Evolutionary conservation across 352 stramenopile genomes (phyloP).

Genomic region (Pythium myriotylum): DNA sequence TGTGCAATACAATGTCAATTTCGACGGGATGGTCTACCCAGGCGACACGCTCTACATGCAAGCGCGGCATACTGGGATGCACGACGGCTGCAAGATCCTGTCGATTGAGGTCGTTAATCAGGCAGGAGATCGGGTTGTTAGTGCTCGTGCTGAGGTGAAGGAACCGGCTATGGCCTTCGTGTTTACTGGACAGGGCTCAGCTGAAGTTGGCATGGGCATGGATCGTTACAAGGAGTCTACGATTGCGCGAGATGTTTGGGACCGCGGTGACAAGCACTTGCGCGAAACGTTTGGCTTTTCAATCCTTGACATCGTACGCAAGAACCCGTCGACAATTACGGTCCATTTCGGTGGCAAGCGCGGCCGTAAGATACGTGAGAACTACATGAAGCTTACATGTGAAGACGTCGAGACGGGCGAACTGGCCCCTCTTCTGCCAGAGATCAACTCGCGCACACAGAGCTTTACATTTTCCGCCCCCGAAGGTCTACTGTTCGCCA

Average conservation of each 20-base stretch:
- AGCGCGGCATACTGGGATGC: slow-evolving; percentile 66
- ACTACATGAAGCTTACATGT: slow-evolving; percentile 81
- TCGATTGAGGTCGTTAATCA: slow-evolving; percentile 78
- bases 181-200: slow-evolving; percentile 88
- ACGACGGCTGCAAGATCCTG: slow-evolving; percentile 66
- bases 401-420: slow-evolving; percentile 64
- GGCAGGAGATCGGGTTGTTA: slow-evolving; percentile 74
- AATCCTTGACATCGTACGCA: slow-evolving; percentile 87
- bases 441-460: slow-evolving; percentile 81
- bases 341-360: slow-evolving; percentile 88
- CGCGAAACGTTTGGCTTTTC: slow-evolving; percentile 83
- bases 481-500: slow-evolving; percentile 81
- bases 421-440: slow-evolving; percentile 64
- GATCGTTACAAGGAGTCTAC: slow-evolving; percentile 78
- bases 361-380: slow-evolving; percentile 78
- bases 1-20: slow-evolving; percentile 71
- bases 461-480: slow-evolving; percentile 83
- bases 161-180: slow-evolving; percentile 76
- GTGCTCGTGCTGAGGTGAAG: slow-evolving; percentile 66
- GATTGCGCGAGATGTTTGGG: slow-evolving; percentile 78
- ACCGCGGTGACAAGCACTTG: slow-evolving; percentile 76
- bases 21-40: slow-evolving; percentile 89
- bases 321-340: slow-evolving; percentile 82
- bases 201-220: slow-evolving; percentile 87
- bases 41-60: slow-evolving; percentile 83